Percentiles rank a stretch among this genome's conserved stretches.
These are phyloP conservation scores for Turnera subulata DNA, from an alignment of 345 rosid genomes.

Conservation along the genomic window DNA sequence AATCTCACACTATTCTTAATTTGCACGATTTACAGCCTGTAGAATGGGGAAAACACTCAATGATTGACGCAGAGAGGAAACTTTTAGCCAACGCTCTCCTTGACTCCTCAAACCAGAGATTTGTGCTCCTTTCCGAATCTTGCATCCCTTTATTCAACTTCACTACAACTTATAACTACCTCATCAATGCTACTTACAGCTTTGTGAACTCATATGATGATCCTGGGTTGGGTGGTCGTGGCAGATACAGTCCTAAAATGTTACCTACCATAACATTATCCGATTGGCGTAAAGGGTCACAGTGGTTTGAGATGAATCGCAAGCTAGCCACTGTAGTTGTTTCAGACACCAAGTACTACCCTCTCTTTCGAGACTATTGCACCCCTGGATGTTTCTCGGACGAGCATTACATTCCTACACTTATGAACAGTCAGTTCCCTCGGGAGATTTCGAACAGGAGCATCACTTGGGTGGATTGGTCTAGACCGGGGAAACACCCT, in stretches of 20 bases:
- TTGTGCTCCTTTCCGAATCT: conserved; percentile 62
- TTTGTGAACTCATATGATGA: conserved; percentile 45
- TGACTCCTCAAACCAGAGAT: conserved; percentile 58
- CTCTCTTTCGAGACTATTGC: conserved; percentile 24
- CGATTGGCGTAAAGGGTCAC: conserved; percentile 25
- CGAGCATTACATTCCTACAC: conserved; percentile 44
- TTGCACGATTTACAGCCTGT: conserved; percentile 49
- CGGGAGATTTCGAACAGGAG: conserved; percentile 34
- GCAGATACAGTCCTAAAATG: conserved; percentile 61
- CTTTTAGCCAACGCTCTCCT: conserved; percentile 68
- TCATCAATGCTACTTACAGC: conserved; percentile 44
- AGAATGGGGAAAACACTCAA: conserved; percentile 59
- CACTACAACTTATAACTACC: conserved; percentile 45
- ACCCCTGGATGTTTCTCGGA: conserved; percentile 44
- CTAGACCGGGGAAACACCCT: conserved; percentile 39
- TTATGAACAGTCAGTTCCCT: conserved; percentile 26
- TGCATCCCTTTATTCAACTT: conserved; percentile 69
- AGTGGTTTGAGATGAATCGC: conserved; percentile 45
- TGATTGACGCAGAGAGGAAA: conserved; percentile 68
- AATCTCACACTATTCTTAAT: too few species aligned
- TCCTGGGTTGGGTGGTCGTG: conserved; percentile 43
- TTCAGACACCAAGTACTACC: conserved; percentile 35
- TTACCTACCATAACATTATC: conserved; percentile 35
- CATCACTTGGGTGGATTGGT: conserved; percentile 56
- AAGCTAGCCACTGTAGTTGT: conserved; percentile 30